These are phyloP conservation scores for Rhizodiscina lignyota DNA, from an alignment of 495 filamentous ascomycete genomes.

Conservation along the genomic window DNA sequence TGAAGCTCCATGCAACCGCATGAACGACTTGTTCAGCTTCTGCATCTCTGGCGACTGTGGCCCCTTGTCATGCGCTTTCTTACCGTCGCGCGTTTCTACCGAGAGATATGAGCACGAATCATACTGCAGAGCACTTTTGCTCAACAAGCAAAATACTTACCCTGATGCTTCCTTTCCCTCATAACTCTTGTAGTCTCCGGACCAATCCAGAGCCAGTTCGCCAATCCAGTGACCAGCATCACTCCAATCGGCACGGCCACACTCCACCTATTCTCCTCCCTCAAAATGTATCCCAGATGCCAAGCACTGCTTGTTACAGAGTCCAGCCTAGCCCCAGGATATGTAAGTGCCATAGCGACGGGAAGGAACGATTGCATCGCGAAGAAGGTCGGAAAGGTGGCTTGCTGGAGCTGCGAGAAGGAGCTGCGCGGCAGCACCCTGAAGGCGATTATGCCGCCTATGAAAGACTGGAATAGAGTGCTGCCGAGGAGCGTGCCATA, in stretches of 20 bases:
- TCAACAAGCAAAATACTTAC: constrained; percentile 24
- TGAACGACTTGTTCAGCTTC: constrained; percentile 65
- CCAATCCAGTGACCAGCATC: constrained; percentile 43
- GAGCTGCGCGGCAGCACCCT: constrained; percentile 56
- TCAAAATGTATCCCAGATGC: too few species aligned
- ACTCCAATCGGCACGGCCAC: constrained; percentile 49
- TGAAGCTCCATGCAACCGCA: constrained; percentile 59
- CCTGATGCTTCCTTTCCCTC: constrained; percentile 57
- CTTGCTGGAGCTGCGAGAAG: constrained; percentile 62
- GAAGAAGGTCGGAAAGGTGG: constrained; percentile 79
- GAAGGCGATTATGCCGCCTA: constrained; percentile 60
- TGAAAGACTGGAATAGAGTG: constrained; percentile 43
- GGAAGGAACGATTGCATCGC: constrained; percentile 60
- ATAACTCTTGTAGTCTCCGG: constrained; percentile 59
- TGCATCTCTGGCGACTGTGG: constrained; percentile 71
- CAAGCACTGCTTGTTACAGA: too few species aligned
- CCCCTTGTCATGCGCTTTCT: constrained; percentile 56
- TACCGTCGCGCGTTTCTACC: constrained; percentile 61
- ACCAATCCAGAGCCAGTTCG: constrained; percentile 51
- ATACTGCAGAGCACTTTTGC: not conserved
- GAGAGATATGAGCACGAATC: constrained; percentile 2
- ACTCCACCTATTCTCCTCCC: constrained; percentile 34
- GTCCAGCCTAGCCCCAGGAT: too few species aligned
- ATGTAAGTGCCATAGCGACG: constrained; percentile 60
- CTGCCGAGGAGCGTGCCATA: constrained; percentile 19